Evolutionary conservation across 176 grass and related monocot genomes (phyloP), one percentile per base, ranked within the genome.

Genomic region (Cenchrus fungigraminus): DNA sequence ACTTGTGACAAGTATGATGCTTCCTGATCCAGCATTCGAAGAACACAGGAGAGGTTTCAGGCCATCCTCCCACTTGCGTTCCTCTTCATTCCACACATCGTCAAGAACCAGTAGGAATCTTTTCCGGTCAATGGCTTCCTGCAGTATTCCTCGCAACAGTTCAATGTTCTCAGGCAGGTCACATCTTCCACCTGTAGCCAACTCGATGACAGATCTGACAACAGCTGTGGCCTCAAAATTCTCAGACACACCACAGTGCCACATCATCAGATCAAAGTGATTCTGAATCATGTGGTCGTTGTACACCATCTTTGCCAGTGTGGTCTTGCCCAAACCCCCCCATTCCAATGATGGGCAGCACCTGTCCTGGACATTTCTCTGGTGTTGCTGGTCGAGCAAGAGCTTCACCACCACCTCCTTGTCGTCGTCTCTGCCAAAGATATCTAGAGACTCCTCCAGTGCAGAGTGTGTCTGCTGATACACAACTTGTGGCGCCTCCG

Each of bases 21-120:
- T 88, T 11, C 89, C 83, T 2, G 5, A 4, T 28, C 47, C 86
- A 76, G 69, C 79, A 45, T 9, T 11, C 4, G 71, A 0, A 19
- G 71, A 55, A 81, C 22, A 29, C 49, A 51, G 12, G 2, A 76
- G 25, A 3, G 69, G 68, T 44, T 56, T 77, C 5, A 94, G 34
- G 0, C 9, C 8, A 1, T 88, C 60, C 50, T 78, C 22, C 92
- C 89, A 94, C 25, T 71, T 71, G 0, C 13, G 6, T 0, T 8
- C 0, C 0, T 81, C 72, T 32, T 90, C 85, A 71, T 90, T 85
- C 91, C 88, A 93, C 3, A 86, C 88, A 51, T 85, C 73, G 43
- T 93, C 87, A 0, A 88, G 51, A 8, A 93, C 17, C 0, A 90
- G 45, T 0, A 93, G 6, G 43, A 22, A 90, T 9, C 25, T 78